These are phyloP conservation scores for Marasmius fiardii DNA, from an alignment of 1,284 basidiomycete species.

Conservation along the genomic window DNA sequence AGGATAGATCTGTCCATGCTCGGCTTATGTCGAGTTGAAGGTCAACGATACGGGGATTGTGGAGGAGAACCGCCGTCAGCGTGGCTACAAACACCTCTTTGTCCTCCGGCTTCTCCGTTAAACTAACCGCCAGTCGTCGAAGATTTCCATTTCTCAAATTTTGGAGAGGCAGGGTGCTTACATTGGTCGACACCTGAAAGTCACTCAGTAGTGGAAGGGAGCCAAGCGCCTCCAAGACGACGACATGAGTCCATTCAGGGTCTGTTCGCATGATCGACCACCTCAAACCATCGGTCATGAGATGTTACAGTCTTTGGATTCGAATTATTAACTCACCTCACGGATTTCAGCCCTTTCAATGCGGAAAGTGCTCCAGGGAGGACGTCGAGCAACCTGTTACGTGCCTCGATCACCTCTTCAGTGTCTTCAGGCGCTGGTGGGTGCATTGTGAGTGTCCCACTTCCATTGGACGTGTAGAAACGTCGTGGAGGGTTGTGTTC, in stretches of 20 bases:
- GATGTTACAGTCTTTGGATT: neutral
- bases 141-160: neutral
- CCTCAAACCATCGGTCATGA: neutral
- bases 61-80: neutral
- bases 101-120: neutral
- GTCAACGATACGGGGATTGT: neutral
- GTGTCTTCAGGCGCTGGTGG: neutral
- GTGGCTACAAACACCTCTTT: neutral
- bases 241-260: too few species aligned
- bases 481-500: neutral
- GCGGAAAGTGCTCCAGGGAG: neutral
- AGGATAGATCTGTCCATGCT: neutral
- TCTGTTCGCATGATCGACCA: neutral
- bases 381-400: neutral
- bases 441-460: too few species aligned
- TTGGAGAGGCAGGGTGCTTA: neutral
- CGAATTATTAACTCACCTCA: too few species aligned
- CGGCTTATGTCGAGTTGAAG: neutral
- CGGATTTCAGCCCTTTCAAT: neutral
- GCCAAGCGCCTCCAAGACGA: neutral
- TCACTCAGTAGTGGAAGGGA: neutral
- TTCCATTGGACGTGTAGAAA: neutral
- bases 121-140: neutral
- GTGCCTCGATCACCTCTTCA: neutral
- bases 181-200: neutral